Evolutionary conservation across 1,139 yeast species (phyloP).

Genomic region (Pichia sp.): DNA sequence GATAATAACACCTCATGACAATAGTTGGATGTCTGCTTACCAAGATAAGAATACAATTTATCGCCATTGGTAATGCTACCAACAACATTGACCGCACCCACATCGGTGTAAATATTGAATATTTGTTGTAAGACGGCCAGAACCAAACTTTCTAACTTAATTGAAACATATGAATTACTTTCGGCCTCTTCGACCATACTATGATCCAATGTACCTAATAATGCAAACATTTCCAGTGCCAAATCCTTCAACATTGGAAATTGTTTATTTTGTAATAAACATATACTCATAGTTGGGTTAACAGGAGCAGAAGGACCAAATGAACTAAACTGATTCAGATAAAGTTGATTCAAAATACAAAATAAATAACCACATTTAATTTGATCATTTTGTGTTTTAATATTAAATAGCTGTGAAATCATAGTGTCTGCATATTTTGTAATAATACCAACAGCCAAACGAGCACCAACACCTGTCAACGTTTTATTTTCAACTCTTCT

Average conservation of each 20-base stretch:
- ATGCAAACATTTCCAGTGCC: conserved; percentile 18
- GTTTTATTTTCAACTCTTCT: conserved; percentile 38
- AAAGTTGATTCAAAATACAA: conserved; percentile 29
- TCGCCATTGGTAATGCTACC: conserved; percentile 21
- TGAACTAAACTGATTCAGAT: conserved; percentile 20
- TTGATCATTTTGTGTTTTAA: conserved; percentile 18
- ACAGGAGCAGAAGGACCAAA: conserved; percentile 21
- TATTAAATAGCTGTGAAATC: conserved; percentile 17
- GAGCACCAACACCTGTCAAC: conserved; percentile 31
- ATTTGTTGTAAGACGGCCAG: conserved; percentile 20
- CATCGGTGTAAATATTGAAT: conserved; percentile 19
- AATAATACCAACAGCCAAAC: conserved; percentile 38
- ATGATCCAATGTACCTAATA: conserved; percentile 14
- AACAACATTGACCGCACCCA: conserved; percentile 18
- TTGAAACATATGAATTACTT: conserved; percentile 19
- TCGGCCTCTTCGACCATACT: conserved; percentile 15
- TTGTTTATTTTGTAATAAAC: conserved; percentile 23
- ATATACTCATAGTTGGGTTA: conserved; percentile 24
- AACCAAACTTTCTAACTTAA: conserved; percentile 21
- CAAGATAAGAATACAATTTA: conserved; percentile 20
- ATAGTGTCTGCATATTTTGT: conserved; percentile 31
- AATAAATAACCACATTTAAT: conserved; percentile 30
- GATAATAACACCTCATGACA: conserved; percentile 30
- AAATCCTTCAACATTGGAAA: conserved; percentile 19
- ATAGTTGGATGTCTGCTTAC: conserved; percentile 16